Conservation (phyloP, 306 rosid species). For the Cicer chorassanicum region DNA sequence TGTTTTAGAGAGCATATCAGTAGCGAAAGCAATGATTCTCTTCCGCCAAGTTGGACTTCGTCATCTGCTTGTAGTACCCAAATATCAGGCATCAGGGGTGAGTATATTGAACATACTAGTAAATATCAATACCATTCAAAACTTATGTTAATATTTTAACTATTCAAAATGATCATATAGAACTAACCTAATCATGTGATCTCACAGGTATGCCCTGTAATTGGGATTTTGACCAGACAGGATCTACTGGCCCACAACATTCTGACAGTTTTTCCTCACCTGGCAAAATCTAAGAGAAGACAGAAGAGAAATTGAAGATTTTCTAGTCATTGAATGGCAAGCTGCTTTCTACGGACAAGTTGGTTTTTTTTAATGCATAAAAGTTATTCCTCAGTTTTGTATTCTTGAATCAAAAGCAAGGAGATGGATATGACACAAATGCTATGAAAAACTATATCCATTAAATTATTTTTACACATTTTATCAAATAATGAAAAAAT, state of each 20-base stretch:
- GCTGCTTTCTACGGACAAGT: conserved; percentile 46
- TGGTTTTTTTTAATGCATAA: conserved; percentile 39
- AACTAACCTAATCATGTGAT: conserved; percentile 52
- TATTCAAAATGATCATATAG: conserved; percentile 15
- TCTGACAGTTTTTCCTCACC: conserved; percentile 73
- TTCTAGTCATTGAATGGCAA: conserved; percentile 32
- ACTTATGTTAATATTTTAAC: conserved; percentile 1
- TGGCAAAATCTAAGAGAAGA: conserved; percentile 56
- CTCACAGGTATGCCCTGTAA: conserved; percentile 72
- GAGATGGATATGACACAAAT: conserved; percentile 48
- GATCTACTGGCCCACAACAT: conserved; percentile 79
- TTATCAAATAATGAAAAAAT: conserved; percentile 38
- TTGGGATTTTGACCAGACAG: conserved; percentile 88
- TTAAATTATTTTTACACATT: conserved; percentile 50
- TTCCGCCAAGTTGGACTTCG: conserved; percentile 88
- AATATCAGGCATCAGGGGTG: conserved; percentile 78
- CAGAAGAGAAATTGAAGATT: conserved; percentile 52
- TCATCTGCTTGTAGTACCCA: conserved; percentile 84
- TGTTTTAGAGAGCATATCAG: conserved; percentile 75
- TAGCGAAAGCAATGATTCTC: conserved; percentile 87
- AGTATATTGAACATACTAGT: conserved; percentile 47
- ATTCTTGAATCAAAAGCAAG: conserved; percentile 49
- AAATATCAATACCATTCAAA: conserved; percentile 34
- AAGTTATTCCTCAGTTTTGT: conserved; percentile 47
- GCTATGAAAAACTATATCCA: conserved; percentile 50